Base-by-base conservation (phyloP, 257 asterid species). In the Salvia hispanica region DNA sequence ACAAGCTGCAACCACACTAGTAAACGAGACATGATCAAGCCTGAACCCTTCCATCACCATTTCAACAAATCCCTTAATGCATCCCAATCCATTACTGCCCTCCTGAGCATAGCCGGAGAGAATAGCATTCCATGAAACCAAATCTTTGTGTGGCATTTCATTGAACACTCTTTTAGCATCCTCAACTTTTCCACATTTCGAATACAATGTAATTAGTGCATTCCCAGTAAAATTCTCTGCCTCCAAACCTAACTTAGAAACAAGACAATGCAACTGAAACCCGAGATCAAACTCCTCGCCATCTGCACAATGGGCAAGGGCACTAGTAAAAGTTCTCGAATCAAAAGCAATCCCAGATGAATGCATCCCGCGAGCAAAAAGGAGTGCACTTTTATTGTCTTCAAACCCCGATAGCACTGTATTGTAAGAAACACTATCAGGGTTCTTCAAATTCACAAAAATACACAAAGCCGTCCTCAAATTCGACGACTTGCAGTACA, bases 81-180 rank as follows among this genome's bases (percentile, higher is more conserved):
- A 88, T 69, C 83, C 77, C 48, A 59, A 9, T n/a, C 90, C 91
- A 75, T 76, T 58, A 59, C 81, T 68, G 48, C 97, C 98, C 75
- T 85, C 94, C 59, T 86, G 97, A 53, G 85, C 90, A 80, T 86
- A 86, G 25, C 96, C 97, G 0, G 96, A 90, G 48, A 93, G 81
- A 80, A 93, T 73, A 8, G 98, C 92, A 63, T 93, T 93, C 97
- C 97, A 93, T 7, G 97, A 88, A 64, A 93, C 95, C 79, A 80
- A 78, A 82, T 93, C 98, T 74, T 77, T 90, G 16, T 33, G 7
- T 2, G 71, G 78, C 77, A 93, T 90, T 62, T 81, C 86, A 46
- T 4, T 9, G 76, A 90, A 93, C 51, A 87, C 84, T 64, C 72
- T 82, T 46, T 79, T 82, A 42, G 95, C 93, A 70, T 88, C 90